Evolutionary conservation across 2,329 filamentous ascomycete species (phyloP).

Genomic region (Rugonectria rugulosa): DNA sequence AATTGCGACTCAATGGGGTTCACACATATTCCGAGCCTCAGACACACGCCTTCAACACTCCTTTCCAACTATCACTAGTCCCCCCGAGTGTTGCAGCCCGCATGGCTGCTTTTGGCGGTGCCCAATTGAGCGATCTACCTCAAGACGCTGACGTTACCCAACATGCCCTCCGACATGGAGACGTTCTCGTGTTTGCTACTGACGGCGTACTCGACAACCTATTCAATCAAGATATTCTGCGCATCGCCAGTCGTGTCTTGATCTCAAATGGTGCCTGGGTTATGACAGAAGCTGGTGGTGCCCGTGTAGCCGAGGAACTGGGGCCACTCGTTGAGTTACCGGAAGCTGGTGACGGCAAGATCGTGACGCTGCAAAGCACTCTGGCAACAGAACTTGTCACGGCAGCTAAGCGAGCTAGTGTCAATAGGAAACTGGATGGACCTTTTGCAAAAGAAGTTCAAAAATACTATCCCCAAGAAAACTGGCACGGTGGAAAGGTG

Average conservation of each 20-base stretch:
- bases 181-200: slow-evolving; percentile 91
- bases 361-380: slow-evolving; percentile 73
- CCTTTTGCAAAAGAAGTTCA: slow-evolving; percentile 96
- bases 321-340: slow-evolving; percentile 49
- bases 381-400: slow-evolving; percentile 81
- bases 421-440: slow-evolving; percentile 82
- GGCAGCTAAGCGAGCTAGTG: slow-evolving; percentile 84
- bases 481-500: slow-evolving; percentile 90
- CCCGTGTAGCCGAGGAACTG: slow-evolving; percentile 70
- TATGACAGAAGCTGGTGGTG: slow-evolving; percentile 63
- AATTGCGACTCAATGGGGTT: slow-evolving; percentile 85
- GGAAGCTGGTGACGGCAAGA: slow-evolving; percentile 36
- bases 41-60: slow-evolving; percentile 97
- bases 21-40: slow-evolving; percentile 85
- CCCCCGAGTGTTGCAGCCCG: slow-evolving; percentile 81
- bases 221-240: slow-evolving; percentile 86
- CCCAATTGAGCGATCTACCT: slow-evolving; percentile 82
- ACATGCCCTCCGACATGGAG: slow-evolving; percentile 83
- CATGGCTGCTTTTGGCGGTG: slow-evolving; percentile 83
- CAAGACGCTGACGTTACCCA: slow-evolving; percentile 82
- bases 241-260: slow-evolving; percentile 82
- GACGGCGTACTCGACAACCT: slow-evolving; percentile 98
- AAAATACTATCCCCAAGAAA: slow-evolving; percentile 83
- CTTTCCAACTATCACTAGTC: slow-evolving; percentile 90
- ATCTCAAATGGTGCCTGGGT: slow-evolving; percentile 77